Base-by-base conservation (phyloP, 805 yeast species). In the Kazachstania psychrophila region DNA sequence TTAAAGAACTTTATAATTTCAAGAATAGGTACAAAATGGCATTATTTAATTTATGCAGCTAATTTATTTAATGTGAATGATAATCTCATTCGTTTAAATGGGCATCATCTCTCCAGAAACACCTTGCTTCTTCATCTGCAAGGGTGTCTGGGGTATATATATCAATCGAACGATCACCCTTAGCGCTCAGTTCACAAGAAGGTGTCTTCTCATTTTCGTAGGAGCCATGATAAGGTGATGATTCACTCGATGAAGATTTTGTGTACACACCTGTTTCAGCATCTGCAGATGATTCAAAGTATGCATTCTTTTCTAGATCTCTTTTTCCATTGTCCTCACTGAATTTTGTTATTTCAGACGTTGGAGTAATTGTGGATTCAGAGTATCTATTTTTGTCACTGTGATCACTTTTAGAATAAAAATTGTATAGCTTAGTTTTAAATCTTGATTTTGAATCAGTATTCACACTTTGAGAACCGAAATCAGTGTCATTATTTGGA, bases 101-200 rank as follows among this genome's bases (percentile, higher is more conserved):
- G 9, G 23, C 10, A 20, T 39, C 46, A 16, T 43, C 51, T 16
- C 54, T 29, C 67, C 67, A 62, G 33, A 56, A 59, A 29, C 46
- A 51, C 36, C 55, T 56, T 1, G 62, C 62, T 13, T 60, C 62
- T 22, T 56, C 60, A 19, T 60, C 68, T 14, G 56, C 60, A 3
- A 52, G 53, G 0, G 66, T 55, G 23, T 61, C 44, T 28, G 66
- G 65, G 1, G 65, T 60, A 32, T 44, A 51, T 3, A 56, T 28
- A 14, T 50, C 47, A 5, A 13, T 24, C 5, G 31, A 16, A 16
- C 11, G 20, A 23, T 31, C 22, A 5, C 28, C 40, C 23, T 39
- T 18, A 10, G 8, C 37, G n/a, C 37, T 28, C 11, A 40, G 35
- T 16, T 44, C 38, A 5, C 38, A 43, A 15, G 23, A 26, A 18